These are phyloP conservation scores for Penicillium canariense DNA, from an alignment of 495 filamentous ascomycete genomes.

Conservation along the genomic window DNA sequence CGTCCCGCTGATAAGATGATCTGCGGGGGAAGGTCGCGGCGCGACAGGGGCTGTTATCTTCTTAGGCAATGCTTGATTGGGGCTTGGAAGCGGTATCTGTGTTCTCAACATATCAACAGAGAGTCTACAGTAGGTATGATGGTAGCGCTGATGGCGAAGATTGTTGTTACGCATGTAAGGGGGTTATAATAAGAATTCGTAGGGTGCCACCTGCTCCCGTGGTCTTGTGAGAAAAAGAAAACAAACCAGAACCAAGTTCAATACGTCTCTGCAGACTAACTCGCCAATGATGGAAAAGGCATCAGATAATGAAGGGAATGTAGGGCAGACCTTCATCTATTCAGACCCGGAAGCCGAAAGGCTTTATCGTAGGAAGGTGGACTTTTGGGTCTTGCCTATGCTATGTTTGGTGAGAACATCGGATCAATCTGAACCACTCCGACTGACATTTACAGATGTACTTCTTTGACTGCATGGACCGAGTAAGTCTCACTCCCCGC, in stretches of 20 bases:
- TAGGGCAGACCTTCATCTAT: conserved; percentile 13
- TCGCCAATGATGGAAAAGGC: neutral
- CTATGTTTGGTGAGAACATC: conserved; percentile 27
- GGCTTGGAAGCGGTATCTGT: neutral
- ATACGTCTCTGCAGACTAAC: conserved; percentile 1
- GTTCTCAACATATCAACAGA: neutral
- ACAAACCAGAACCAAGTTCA: neutral
- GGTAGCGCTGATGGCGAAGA: neutral
- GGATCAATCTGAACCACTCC: neutral
- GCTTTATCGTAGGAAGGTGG: conserved; percentile 29
- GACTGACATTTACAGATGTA: conserved; percentile 45
- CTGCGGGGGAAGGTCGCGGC: conserved; percentile 12
- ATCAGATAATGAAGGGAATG: conserved; percentile 11
- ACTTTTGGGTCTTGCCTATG: conserved; percentile 32
- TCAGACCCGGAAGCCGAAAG: conserved; percentile 26
- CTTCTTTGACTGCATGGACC: conserved; percentile 59
- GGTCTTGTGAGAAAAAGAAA: neutral
- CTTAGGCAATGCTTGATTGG: neutral
- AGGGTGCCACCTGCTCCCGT: neutral
- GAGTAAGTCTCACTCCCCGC: conserved; percentile 42
- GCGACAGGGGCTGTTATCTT: conserved; percentile 6
- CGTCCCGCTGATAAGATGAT: conserved; percentile 10
- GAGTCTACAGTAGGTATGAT: neutral
- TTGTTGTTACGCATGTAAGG: neutral
- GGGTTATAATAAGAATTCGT: conserved; percentile 4